A percentile compares a stretch with the other conserved stretches of the same genome.
These are phyloP conservation scores for Tricholoma flavovirens DNA, from an alignment of 768 basidiomycete species.

Conservation along the genomic window DNA sequence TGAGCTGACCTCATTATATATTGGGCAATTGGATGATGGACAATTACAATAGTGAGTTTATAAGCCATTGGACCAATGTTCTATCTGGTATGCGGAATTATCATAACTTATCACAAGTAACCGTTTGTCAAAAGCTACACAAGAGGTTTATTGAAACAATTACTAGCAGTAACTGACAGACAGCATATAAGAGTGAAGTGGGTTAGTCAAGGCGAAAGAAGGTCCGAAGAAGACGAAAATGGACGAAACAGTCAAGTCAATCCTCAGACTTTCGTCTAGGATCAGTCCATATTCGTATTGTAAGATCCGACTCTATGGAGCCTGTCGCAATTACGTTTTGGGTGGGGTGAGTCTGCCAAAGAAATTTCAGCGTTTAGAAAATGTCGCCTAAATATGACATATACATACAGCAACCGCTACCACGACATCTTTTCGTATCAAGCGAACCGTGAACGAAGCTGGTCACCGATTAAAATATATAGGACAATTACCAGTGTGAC, in stretches of 20 bases:
- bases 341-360: slow-evolving; percentile 68
- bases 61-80: too few relatives aligned
- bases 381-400: not conserved
- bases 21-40: too few relatives aligned
- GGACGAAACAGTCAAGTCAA: not conserved
- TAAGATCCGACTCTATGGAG: slow-evolving; percentile 77
- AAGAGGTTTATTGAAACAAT: too few relatives aligned
- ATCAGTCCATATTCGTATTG: slow-evolving; percentile 82
- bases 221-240: not conserved
- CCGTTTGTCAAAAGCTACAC: too few relatives aligned
- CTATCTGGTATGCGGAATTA: too few relatives aligned
- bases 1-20: too few relatives aligned
- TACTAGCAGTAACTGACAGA: too few relatives aligned
- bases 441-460: not conserved
- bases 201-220: too few relatives aligned
- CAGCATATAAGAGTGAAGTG: not conserved
- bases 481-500: slow-evolving; percentile 56
- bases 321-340: slow-evolving; percentile 88
- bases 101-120: too few relatives aligned
- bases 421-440: slow-evolving; percentile 50
- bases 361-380: slow-evolving; percentile 7
- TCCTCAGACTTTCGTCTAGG: slow-evolving; percentile 24
- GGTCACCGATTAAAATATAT: not conserved
- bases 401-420: slow-evolving; percentile 68
- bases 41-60: too few relatives aligned